Base-by-base conservation (phyloP, 306 rosid species). In the Neltuma alba region DNA sequence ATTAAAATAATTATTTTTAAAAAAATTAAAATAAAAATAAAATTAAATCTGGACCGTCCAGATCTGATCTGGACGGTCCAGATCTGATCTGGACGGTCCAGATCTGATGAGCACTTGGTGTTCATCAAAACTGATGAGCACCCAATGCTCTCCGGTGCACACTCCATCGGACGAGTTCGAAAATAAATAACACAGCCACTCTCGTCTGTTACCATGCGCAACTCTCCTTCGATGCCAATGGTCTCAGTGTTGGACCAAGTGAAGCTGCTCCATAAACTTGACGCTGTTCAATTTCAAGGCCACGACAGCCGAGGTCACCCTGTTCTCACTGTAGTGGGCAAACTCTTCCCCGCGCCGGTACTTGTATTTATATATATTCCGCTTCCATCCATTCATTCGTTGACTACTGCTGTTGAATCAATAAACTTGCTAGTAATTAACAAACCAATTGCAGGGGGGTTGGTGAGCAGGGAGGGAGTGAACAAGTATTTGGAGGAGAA, bases 321-420 rank as follows among this genome's bases (percentile, higher is more conserved):
- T 7, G 9, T 58, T 58, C 15, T 58, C 0, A 58, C 30, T 2
- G 9, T 55, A 9, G 34, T 61, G 9, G 67, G 67, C 38, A 61
- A 61, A 61, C 9, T 61, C 37, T 61, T 30, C 67, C 67, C 67
- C n/a, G n/a, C n/a, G n/a, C n/a, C n/a, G n/a, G n/a, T n/a, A n/a
- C n/a, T n/a, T n/a, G 67, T 61, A 7, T 8, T 7, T 9, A 38
- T 38, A 38, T 8, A 2, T 9, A 9, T 9, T 9, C 9, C 42
- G 11, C 3, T 38, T 8, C 42, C 42, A 38, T 38, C 10, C 12
- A 38, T 7, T 52, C 58, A 2, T 47, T 16, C 55, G 1, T 47
- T 16, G 20, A 18, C 20, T 47, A 3, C 9, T 55, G 28, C 20
- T 47, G 9, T 21, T 55, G 28, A n/a, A 7, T 55, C 7, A 8